Percentiles rank a stretch among this genome's conserved stretches.
These are phyloP conservation scores for Vaccinium myrtillus DNA, from an alignment of 148 eudicot species.

Conservation along the genomic window DNA sequence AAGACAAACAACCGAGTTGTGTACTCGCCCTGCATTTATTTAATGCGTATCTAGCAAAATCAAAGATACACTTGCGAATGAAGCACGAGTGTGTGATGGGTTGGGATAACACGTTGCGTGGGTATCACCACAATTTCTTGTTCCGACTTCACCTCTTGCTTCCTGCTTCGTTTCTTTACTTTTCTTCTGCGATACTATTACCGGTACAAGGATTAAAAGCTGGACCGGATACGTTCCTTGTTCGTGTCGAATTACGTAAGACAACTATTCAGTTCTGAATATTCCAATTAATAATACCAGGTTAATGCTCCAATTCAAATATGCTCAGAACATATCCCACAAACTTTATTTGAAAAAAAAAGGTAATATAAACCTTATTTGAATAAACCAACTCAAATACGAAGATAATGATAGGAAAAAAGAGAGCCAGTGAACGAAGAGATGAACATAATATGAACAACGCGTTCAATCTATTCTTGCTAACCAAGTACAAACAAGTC, in stretches of 20 bases:
- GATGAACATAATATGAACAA: background rate
- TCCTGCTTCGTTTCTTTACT: background rate
- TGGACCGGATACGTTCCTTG: background rate
- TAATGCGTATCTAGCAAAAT: background rate
- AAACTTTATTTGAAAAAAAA: background rate
- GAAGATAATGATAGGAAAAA: background rate
- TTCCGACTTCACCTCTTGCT: background rate
- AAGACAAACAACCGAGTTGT: no score
- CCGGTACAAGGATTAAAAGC: background rate
- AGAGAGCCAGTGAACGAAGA: background rate
- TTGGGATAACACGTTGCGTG: slow-evolving; percentile 12
- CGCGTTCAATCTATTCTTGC: background rate
- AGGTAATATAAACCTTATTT: background rate
- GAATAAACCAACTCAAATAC: background rate
- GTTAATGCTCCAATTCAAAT: background rate
- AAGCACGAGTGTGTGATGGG: background rate
- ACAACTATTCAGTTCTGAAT: background rate
- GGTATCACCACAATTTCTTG: background rate
- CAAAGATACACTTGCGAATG: background rate
- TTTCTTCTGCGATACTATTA: background rate
- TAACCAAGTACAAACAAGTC: background rate
- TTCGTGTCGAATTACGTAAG: background rate
- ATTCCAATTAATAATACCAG: background rate
- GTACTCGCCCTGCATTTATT: background rate
- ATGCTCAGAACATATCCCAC: background rate